phyloP scores from a whole-genome alignment of 345 rosid species.

The Bruguiera gymnorhiza region DNA sequence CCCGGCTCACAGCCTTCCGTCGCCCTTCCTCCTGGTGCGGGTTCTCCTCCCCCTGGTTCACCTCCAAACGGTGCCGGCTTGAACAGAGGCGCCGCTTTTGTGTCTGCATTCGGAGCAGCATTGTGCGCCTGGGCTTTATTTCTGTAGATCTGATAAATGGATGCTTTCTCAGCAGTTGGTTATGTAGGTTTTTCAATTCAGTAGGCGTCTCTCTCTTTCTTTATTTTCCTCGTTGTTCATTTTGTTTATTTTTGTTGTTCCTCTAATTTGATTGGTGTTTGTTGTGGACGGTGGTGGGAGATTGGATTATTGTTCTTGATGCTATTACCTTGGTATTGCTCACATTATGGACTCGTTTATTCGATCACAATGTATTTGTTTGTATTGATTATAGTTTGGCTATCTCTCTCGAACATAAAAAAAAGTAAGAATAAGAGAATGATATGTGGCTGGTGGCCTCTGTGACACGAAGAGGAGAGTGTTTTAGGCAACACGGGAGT shows the following conservation, averaged over 20 bases:
- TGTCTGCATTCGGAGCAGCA: constrained; percentile 33
- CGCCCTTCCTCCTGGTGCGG: constrained; percentile 6
- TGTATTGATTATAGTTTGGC: no score
- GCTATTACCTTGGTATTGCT: no score
- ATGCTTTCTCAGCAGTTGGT: neutral
- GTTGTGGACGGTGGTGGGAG: constrained; percentile 32
- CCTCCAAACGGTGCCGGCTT: constrained; percentile 6
- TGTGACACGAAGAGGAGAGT: no score
- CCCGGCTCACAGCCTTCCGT: constrained; percentile 21
- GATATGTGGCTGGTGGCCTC: no score
- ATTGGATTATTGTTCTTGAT: constrained; percentile 15
- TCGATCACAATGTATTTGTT: no score
- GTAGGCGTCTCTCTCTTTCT: neutral
- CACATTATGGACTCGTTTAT: neutral
- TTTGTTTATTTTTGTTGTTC: neutral
- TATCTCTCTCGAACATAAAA: no score
- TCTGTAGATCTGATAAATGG: constrained; percentile 44
- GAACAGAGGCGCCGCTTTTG: constrained; percentile 41
- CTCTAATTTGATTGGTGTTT: constrained; percentile 2
- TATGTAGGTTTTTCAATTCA: neutral
- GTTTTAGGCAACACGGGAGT: no score
- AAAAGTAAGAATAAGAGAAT: no score
- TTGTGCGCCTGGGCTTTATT: constrained; percentile 24
- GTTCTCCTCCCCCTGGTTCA: constrained; percentile 15
- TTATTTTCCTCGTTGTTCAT: neutral